phyloP scores from a whole-genome alignment of 1,139 yeast species.

The Yamadazyma songkhlaensis region DNA sequence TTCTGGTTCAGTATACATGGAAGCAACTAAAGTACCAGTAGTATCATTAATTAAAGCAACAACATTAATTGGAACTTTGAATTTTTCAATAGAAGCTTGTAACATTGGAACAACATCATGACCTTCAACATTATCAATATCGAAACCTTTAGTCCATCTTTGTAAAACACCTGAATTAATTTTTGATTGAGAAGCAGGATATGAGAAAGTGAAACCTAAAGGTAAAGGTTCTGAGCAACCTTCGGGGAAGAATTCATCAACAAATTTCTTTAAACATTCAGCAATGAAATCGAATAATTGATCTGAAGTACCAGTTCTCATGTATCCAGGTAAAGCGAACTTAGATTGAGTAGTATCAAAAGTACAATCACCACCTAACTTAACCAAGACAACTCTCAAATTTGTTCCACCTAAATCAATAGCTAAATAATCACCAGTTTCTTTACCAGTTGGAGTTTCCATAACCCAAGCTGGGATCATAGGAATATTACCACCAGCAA shows the following conservation, averaged over 20 bases:
- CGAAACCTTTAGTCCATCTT: constrained; percentile 98
- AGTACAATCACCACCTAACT: constrained; percentile 71
- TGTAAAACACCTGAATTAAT: constrained; percentile 86
- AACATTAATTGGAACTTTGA: constrained; percentile 73
- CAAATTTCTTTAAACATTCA: constrained; percentile 63
- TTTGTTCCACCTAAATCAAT: constrained; percentile 96
- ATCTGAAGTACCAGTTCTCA: constrained; percentile 78
- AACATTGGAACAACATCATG: constrained; percentile 91
- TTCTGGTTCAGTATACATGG: constrained; percentile 84
- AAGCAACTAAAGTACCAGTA: constrained; percentile 95
- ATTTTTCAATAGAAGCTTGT: constrained; percentile 65
- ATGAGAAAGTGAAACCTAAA: constrained; percentile 93
- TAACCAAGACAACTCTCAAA: constrained; percentile 83
- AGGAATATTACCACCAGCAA: constrained; percentile 81
- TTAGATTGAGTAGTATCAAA: constrained; percentile 84
- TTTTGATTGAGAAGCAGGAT: constrained; percentile 82
- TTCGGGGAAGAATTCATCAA: constrained; percentile 60
- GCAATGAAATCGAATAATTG: constrained; percentile 88
- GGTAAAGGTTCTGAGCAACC: constrained; percentile 58
- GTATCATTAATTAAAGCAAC: constrained; percentile 96
- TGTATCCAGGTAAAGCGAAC: constrained; percentile 66
- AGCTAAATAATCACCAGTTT: constrained; percentile 85
- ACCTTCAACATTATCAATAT: constrained; percentile 91
- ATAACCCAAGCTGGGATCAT: constrained; percentile 98
- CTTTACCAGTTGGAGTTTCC: constrained; percentile 90